Conservation (phyloP, 805 yeast genomes). For the Lipomyces starkeyi region DNA sequence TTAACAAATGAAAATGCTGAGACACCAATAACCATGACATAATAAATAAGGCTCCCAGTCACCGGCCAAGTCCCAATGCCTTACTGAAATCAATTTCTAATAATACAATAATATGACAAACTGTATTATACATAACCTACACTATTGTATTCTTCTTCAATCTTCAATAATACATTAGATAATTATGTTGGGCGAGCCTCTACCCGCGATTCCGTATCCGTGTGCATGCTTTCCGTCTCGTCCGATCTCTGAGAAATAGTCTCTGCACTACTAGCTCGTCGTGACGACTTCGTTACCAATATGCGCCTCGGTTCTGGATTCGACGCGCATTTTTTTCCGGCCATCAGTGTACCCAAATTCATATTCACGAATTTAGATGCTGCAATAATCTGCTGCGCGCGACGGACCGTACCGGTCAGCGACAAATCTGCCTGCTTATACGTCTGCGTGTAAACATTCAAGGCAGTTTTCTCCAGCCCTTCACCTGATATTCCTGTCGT, state of each 20-base stretch:
- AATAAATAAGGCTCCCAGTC: background rate
- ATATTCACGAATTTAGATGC: conserved; percentile 15
- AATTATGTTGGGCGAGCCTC: background rate
- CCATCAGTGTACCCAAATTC: background rate
- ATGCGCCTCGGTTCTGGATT: background rate
- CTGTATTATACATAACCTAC: background rate
- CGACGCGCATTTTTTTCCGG: background rate
- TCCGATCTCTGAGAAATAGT: background rate
- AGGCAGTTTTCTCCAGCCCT: conserved; percentile 38
- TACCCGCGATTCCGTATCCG: background rate
- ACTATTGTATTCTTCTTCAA: background rate
- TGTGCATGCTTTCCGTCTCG: background rate
- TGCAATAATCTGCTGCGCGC: conserved; percentile 24
- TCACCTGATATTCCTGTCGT: conserved; percentile 16
- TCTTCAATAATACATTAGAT: background rate
- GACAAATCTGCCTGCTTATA: conserved; percentile 41
- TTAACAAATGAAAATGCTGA: background rate
- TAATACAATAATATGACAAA: background rate
- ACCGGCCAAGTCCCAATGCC: background rate
- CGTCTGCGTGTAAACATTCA: conserved; percentile 43
- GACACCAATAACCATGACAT: background rate
- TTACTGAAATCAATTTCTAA: background rate
- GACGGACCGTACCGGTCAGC: conserved; percentile 32
- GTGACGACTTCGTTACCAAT: background rate
- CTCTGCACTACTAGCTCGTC: background rate